Conservation (phyloP, 805 yeast genomes). For the Yarrowia bubula region DNA sequence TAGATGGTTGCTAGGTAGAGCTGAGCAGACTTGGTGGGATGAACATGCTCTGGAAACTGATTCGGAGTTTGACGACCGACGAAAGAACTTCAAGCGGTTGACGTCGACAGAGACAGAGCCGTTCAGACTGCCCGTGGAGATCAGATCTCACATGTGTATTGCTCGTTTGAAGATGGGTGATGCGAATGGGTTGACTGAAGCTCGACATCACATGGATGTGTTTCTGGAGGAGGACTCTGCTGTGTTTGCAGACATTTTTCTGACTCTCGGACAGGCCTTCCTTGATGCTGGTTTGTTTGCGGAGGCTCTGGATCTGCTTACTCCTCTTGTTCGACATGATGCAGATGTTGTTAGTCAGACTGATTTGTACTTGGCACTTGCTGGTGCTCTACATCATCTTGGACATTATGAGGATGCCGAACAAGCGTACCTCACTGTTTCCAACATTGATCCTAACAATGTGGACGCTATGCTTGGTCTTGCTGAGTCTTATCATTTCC, state of each 20-base stretch:
- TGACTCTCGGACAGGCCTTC: slow-evolving; percentile 72
- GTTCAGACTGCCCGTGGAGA: slow-evolving; percentile 75
- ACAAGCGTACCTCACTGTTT: slow-evolving; percentile 33
- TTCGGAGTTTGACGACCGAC: slow-evolving; percentile 76
- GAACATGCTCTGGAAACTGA: slow-evolving; percentile 53
- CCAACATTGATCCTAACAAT: slow-evolving; percentile 49
- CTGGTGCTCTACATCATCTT: slow-evolving; percentile 70
- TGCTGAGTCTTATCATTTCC: slow-evolving; percentile 70
- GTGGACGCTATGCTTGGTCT: slow-evolving; percentile 72
- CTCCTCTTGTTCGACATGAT: slow-evolving; percentile 48
- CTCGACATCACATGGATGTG: slow-evolving; percentile 63
- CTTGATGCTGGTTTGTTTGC: slow-evolving; percentile 65
- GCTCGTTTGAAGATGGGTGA: slow-evolving; percentile 60
- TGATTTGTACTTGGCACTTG: slow-evolving; percentile 7
- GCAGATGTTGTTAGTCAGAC: slow-evolving; percentile 33
- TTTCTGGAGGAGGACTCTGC: slow-evolving; percentile 56
- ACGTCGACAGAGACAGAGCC: neutral
- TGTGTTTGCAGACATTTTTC: slow-evolving; percentile 68
- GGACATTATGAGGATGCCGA: slow-evolving; percentile 49
- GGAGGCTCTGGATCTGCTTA: slow-evolving; percentile 72
- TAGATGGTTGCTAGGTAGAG: slow-evolving; percentile 78
- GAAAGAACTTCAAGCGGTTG: slow-evolving; percentile 37
- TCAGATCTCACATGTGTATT: slow-evolving; percentile 75
- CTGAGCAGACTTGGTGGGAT: slow-evolving; percentile 64
- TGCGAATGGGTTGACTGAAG: slow-evolving; percentile 52